Evolutionary conservation across 208 protist genomes (phyloP).

Genomic region (Leishmania gerbilli): DNA sequence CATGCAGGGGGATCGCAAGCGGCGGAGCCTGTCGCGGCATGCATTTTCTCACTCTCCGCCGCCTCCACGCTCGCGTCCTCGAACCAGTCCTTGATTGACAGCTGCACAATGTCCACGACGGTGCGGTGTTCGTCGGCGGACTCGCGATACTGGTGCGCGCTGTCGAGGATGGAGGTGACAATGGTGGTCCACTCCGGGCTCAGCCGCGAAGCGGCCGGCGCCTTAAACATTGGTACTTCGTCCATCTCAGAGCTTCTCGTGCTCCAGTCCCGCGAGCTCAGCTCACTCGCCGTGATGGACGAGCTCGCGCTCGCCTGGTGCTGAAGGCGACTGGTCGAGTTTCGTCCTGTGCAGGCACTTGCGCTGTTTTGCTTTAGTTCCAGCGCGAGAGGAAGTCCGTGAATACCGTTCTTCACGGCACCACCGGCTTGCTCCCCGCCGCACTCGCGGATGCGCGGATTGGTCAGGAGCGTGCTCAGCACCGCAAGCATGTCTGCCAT

Average conservation of each 20-base stretch:
- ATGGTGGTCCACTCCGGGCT: conserved; percentile 20
- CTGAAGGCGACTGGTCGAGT: conserved; percentile 5
- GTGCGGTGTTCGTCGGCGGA: conserved; percentile 10
- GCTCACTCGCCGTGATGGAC: conserved; percentile 24
- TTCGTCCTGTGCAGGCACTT: background rate
- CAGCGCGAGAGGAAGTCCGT: background rate
- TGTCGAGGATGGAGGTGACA: conserved; percentile 25
- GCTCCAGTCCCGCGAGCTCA: conserved; percentile 19
- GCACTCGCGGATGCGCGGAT: conserved; percentile 8
- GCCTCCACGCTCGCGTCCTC: conserved; percentile 1
- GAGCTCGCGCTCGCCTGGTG: conserved; percentile 11
- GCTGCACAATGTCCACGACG: conserved; percentile 12
- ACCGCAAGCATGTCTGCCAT: conserved; percentile 22
- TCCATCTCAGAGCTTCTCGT: conserved; percentile 5
- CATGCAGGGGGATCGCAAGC: conserved; percentile 5
- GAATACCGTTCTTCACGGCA: background rate
- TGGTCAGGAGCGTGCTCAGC: conserved; percentile 14
- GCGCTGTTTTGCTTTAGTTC: background rate
- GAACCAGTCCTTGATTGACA: conserved; percentile 13
- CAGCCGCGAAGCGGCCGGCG: conserved; percentile 1
- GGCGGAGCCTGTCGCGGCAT: background rate
- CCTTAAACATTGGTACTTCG: background rate
- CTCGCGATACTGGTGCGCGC: conserved; percentile 20
- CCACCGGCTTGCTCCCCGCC: background rate
- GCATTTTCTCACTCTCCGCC: background rate